Percentiles rank a stretch among this genome's conserved stretches.
Evolutionary conservation across 2,329 filamentous ascomycete genomes (phyloP).

Genomic region (Cyphellophora attinorum): DNA sequence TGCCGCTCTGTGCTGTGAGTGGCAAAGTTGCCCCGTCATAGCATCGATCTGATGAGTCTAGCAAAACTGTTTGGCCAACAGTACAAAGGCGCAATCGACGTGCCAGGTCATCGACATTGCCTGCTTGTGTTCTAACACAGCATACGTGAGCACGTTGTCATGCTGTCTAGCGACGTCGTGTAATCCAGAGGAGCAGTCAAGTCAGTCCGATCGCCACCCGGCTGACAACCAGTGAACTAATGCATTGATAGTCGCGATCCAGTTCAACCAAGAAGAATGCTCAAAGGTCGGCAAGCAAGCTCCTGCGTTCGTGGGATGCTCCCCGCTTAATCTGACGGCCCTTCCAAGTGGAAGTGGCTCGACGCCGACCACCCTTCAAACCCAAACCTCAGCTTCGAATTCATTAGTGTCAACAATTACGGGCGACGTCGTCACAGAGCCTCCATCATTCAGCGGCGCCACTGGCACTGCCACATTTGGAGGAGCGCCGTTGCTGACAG

Average conservation of each 20-base stretch:
- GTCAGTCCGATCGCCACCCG: conserved; percentile 8
- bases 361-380: conserved; percentile 4
- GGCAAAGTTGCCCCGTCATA: too few species aligned
- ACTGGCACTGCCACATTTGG: conserved; percentile 12
- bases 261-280: conserved; percentile 20
- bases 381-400: conserved; percentile 7
- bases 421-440: conserved; percentile 9
- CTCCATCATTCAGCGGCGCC: conserved; percentile 6
- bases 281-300: conserved; percentile 18
- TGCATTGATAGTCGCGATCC: conserved; percentile 14
- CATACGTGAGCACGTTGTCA: conserved; percentile 18
- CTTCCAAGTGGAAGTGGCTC: conserved; percentile 1
- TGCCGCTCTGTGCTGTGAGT: conserved; percentile 17
- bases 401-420: conserved; percentile 10
- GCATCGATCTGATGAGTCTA: conserved; percentile 6
- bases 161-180: conserved; percentile 18
- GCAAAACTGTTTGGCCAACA: conserved; percentile 18
- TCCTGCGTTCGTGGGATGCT: conserved; percentile 20
- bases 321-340: conserved; percentile 9
- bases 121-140: conserved; percentile 16
- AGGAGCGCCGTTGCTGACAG: conserved; percentile 17
- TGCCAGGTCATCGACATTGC: conserved; percentile 18
- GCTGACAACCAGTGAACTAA: background rate
- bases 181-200: conserved; percentile 14
- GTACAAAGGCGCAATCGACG: conserved; percentile 13